These are phyloP conservation scores for Lecanosticta acicola DNA, from an alignment of 2,329 filamentous ascomycete genomes.

Conservation along the genomic window DNA sequence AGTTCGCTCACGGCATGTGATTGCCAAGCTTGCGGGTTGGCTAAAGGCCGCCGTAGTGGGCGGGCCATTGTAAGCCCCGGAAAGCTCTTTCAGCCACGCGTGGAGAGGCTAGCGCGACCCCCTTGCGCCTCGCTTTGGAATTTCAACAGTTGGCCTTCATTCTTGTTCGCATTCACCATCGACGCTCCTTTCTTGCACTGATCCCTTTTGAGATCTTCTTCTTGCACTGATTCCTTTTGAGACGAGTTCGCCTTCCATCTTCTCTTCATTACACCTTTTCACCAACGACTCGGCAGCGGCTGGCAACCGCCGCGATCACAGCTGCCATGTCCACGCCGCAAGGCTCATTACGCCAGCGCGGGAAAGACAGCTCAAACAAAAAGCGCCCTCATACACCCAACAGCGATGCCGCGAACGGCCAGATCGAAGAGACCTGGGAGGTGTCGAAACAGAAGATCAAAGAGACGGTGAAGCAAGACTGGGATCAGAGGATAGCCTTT, in stretches of 20 bases:
- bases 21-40: too few species aligned
- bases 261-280: slow-evolving; percentile 1
- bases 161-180: too few species aligned
- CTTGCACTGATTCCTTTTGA: neutral
- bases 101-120: too few species aligned
- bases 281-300: slow-evolving; percentile 2
- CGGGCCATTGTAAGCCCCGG: too few species aligned
- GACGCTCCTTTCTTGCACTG: too few species aligned
- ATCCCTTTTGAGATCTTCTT: too few species aligned
- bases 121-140: too few species aligned
- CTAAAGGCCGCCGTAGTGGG: too few species aligned
- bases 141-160: too few species aligned
- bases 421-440: slow-evolving; percentile 37
- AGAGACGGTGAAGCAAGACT: slow-evolving; percentile 47
- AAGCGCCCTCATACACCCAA: slow-evolving; percentile 24
- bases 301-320: slow-evolving; percentile 8
- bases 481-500: slow-evolving; percentile 78
- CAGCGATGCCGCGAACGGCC: slow-evolving; percentile 21
- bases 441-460: slow-evolving; percentile 32
- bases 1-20: too few species aligned
- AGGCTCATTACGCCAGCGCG: slow-evolving; percentile 19
- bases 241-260: slow-evolving; percentile 1
- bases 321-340: slow-evolving; percentile 12
- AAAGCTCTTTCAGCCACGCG: too few species aligned
- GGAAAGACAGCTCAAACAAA: slow-evolving; percentile 12